A percentile compares a stretch with the other conserved stretches of the same genome.
Conservation (phyloP, 306 rosid species). For the Herpetospermum pedunculosum region DNA sequence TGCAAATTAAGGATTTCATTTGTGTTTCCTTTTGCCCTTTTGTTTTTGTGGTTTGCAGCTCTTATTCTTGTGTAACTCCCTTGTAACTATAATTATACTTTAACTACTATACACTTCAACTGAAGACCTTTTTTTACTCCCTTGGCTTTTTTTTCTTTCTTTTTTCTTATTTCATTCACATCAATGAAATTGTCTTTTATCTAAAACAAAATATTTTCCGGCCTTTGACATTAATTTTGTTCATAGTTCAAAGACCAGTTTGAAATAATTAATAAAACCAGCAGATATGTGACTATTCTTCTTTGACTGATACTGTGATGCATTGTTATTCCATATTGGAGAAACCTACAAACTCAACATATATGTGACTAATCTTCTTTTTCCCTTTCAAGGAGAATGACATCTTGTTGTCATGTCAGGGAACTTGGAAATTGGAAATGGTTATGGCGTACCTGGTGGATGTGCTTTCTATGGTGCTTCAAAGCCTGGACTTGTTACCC, state of each 20-base stretch:
- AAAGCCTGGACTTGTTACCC: conserved; percentile 15
- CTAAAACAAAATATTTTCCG: background rate
- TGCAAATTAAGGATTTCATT: background rate
- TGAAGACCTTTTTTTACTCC: background rate
- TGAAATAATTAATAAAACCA: background rate
- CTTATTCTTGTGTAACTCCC: background rate
- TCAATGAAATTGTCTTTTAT: background rate
- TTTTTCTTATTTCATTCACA: background rate
- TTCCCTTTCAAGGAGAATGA: conserved; percentile 5
- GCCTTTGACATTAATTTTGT: background rate
- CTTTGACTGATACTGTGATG: background rate
- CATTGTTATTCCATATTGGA: background rate
- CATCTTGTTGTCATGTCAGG: conserved; percentile 31
- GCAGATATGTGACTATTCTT: background rate
- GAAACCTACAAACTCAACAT: background rate
- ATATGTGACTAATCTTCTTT: background rate
- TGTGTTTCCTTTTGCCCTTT: background rate
- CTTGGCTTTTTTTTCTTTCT: background rate
- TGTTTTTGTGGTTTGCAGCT: background rate
- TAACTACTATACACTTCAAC: background rate
- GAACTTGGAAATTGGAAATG: conserved; percentile 87
- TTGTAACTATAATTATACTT: background rate
- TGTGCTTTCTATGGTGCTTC: conserved; percentile 58
- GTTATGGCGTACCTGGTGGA: conserved; percentile 97
- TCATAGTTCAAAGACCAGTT: background rate